phyloP scores from a whole-genome alignment of 257 asterid genomes.

The Ehretia macrophylla region DNA sequence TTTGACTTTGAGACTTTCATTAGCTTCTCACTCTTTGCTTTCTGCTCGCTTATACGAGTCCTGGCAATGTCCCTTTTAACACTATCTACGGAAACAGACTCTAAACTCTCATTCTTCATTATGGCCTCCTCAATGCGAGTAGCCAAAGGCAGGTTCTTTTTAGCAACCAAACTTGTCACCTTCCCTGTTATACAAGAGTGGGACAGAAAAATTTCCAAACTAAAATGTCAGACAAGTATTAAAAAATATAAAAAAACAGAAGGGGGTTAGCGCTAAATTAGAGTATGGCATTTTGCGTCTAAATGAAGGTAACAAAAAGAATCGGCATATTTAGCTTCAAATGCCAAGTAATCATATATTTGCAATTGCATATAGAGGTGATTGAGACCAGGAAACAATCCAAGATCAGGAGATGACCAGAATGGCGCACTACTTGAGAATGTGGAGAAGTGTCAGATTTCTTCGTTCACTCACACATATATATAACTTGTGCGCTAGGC shows the following conservation, averaged over 20 bases:
- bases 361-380: no score
- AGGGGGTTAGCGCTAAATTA: not conserved
- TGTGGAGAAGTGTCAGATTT: no score
- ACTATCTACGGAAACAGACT: constrained; percentile 72
- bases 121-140: constrained; percentile 79
- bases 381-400: no score
- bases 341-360: no score
- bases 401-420: no score
- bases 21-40: constrained; percentile 51
- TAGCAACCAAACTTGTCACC: constrained; percentile 88
- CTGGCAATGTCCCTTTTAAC: constrained; percentile 77
- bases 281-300: no score
- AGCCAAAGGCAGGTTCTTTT: constrained; percentile 59
- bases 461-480: no score
- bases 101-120: constrained; percentile 85
- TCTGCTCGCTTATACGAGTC: constrained; percentile 60
- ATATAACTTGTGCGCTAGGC: no score
- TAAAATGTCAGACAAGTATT: not conserved
- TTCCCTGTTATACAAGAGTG: constrained; percentile 48
- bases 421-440: no score
- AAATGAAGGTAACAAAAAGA: no score
- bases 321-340: not conserved
- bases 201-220: constrained; percentile 7
- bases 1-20: constrained; percentile 41
- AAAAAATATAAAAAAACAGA: not conserved